phyloP scores from a whole-genome alignment of 306 rosid species.

The Vigna reflexopilosa region DNA sequence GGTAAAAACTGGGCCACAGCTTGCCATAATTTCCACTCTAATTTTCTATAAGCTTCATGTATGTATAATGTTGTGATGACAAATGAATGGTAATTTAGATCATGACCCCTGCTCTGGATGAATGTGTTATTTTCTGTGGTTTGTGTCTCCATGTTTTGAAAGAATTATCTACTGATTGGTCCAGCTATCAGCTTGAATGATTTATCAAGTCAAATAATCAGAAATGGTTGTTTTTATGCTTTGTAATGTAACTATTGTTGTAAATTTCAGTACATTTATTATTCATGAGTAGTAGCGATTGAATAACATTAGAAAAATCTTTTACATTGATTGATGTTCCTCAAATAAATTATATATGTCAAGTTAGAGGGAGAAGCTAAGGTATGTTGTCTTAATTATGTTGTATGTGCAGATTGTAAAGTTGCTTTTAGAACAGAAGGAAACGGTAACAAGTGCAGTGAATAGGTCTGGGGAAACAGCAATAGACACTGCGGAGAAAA shows the following conservation, averaged over 20 bases:
- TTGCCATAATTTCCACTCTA: background rate
- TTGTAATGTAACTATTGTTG: no score
- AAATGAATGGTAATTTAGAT: conserved; percentile 3
- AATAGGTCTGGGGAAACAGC: conserved; percentile 85
- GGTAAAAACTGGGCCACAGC: conserved; percentile 56
- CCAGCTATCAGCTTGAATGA: background rate
- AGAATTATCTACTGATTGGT: background rate
- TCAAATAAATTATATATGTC: background rate
- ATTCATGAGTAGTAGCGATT: no score
- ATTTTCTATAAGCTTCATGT: background rate
- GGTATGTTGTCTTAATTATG: background rate
- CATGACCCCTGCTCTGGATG: background rate
- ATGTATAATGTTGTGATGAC: background rate
- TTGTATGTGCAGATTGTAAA: conserved; percentile 75
- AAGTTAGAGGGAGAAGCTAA: background rate
- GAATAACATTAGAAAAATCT: no score
- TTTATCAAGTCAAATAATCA: background rate
- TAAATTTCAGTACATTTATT: no score
- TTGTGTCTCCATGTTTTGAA: background rate
- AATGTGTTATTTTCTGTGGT: background rate
- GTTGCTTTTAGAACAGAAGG: conserved; percentile 62
- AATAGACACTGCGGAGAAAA: conserved; percentile 91
- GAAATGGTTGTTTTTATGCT: no score
- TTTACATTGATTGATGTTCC: no score
- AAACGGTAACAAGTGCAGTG: conserved; percentile 56